These are phyloP conservation scores for Kwoniella bestiolae DNA, from an alignment of 768 basidiomycete genomes.

Conservation along the genomic window DNA sequence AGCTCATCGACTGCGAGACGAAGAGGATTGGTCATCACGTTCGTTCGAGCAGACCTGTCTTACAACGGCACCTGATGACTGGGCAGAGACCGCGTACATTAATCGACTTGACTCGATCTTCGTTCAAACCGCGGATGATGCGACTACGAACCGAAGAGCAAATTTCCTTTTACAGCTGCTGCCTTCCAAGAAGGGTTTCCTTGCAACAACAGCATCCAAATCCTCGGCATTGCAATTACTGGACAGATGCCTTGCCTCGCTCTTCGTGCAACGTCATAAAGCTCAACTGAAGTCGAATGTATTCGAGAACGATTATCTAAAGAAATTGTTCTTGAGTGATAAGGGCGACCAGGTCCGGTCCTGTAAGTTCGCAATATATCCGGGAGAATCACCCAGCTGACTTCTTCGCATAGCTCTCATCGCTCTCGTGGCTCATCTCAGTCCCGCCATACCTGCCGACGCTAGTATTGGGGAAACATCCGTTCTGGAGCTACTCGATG, in stretches of 20 bases:
- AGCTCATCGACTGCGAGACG: conserved; percentile 15
- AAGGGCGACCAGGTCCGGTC: background rate
- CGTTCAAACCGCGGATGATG: conserved; percentile 1
- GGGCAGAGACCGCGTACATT: background rate
- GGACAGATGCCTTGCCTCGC: background rate
- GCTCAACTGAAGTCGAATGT: background rate
- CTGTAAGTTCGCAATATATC: conserved; percentile 4
- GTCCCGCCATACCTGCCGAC: background rate
- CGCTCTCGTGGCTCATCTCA: background rate
- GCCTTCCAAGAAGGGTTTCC: conserved; percentile 3
- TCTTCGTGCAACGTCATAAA: background rate
- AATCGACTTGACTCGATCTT: conserved; percentile 1
- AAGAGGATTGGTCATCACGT: conserved; percentile 13
- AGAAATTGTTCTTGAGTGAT: conserved; percentile 11
- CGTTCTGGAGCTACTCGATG: conserved; percentile 6
- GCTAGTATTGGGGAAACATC: conserved; percentile 7
- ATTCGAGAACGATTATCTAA: conserved; percentile 17
- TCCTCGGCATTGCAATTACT: conserved; percentile 1
- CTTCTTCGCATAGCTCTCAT: conserved; percentile 4
- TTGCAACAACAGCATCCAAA: background rate
- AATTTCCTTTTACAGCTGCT: conserved; percentile 19
- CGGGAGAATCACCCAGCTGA: conserved; percentile 13
- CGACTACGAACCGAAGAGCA: conserved; percentile 3
- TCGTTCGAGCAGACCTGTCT: conserved; percentile 25
- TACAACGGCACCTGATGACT: background rate